Conservation (phyloP, 1,139 yeast species). For the Pichia sorboxylosa region DNA sequence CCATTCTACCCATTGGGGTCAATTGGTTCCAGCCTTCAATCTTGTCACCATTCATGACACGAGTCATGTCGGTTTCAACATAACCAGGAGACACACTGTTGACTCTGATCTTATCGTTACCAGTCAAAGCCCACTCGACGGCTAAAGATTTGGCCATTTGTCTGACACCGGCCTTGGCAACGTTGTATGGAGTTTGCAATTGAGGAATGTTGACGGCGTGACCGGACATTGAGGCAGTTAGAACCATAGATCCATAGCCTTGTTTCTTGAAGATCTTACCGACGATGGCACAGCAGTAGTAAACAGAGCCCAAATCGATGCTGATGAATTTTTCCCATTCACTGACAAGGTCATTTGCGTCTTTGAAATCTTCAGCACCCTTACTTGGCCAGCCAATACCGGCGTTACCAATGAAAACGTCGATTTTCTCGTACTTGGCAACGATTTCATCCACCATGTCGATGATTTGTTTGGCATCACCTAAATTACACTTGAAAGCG, state of each 20-base stretch:
- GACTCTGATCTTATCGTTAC: slow-evolving; percentile 31
- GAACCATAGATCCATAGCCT: slow-evolving; percentile 41
- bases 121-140: slow-evolving; percentile 39
- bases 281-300: slow-evolving; percentile 46
- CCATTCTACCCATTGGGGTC: slow-evolving; percentile 78
- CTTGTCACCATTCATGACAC: slow-evolving; percentile 27
- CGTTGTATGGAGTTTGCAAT: slow-evolving; percentile 45
- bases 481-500: slow-evolving; percentile 42
- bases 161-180: slow-evolving; percentile 48
- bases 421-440: slow-evolving; percentile 45
- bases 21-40: slow-evolving; percentile 43
- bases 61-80: slow-evolving; percentile 35
- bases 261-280: slow-evolving; percentile 39
- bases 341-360: slow-evolving; percentile 31
- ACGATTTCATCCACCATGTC: slow-evolving; percentile 32
- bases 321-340: slow-evolving; percentile 40
- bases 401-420: slow-evolving; percentile 57
- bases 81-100: slow-evolving; percentile 50
- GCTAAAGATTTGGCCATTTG: slow-evolving; percentile 44
- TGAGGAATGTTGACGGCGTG: slow-evolving; percentile 45
- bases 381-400: slow-evolving; percentile 52
- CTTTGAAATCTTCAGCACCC: slow-evolving; percentile 30
- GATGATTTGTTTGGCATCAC: slow-evolving; percentile 33
- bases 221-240: slow-evolving; percentile 54
- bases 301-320: slow-evolving; percentile 44